Conservation (phyloP, 371 early-diverging fungal species). For the Capniomyces stellatus region DNA sequence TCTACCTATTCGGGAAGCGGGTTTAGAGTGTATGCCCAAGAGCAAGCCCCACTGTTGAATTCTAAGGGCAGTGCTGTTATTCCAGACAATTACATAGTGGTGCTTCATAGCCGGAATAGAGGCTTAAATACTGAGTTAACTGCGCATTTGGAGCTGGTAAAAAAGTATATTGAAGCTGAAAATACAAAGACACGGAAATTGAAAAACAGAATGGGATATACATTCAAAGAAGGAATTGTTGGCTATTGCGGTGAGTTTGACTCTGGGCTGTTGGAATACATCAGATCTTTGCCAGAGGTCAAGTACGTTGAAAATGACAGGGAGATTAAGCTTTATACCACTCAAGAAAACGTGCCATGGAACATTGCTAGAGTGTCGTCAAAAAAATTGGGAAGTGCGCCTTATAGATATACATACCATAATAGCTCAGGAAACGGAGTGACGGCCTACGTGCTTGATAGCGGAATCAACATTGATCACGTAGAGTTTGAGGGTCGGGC, state of each 20-base stretch:
- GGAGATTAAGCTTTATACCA: constrained; percentile 44
- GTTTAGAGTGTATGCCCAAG: too few species aligned
- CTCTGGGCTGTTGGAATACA: constrained; percentile 38
- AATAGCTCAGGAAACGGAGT: constrained; percentile 56
- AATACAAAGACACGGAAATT: constrained; percentile 11
- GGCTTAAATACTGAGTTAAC: constrained; percentile 27
- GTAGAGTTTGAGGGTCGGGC: constrained; percentile 84
- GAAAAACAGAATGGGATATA: constrained; percentile 42
- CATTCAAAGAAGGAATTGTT: constrained; percentile 48
- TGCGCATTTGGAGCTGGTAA: constrained; percentile 23
- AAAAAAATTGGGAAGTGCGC: constrained; percentile 37
- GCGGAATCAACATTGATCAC: constrained; percentile 69
- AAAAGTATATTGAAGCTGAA: constrained; percentile 14
- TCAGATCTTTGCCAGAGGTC: constrained; percentile 49
- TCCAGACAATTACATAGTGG: constrained; percentile 64
- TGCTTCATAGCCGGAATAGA: constrained; percentile 38
- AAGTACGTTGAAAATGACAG: constrained; percentile 83
- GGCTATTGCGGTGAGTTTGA: constrained; percentile 73
- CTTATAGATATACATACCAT: constrained; percentile 54
- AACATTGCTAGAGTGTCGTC: constrained; percentile 75
- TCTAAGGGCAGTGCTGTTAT: constrained; percentile 43
- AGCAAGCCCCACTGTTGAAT: constrained; percentile 27
- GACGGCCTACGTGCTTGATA: constrained; percentile 81
- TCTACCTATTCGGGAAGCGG: too few species aligned
- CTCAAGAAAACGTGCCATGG: constrained; percentile 74